Conservation (phyloP, 2,329 filamentous ascomycete species). For the Nectriaceae sp. region DNA sequence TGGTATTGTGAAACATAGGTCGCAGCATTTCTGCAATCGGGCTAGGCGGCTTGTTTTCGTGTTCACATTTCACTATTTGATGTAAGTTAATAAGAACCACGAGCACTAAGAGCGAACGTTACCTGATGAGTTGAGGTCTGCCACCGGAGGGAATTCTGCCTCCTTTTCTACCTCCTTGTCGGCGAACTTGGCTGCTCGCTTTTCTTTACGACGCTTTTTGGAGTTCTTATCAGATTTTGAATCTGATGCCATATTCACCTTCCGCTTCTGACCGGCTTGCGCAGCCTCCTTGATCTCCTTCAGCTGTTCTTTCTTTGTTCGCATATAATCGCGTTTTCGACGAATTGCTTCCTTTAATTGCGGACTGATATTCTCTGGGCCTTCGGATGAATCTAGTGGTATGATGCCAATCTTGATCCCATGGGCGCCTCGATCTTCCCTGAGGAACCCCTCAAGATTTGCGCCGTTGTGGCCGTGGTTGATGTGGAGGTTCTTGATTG, state of each 20-base stretch:
- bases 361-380: constrained; percentile 45
- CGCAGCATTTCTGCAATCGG: constrained; percentile 43
- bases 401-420: constrained; percentile 58
- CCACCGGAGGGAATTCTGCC: constrained; percentile 22
- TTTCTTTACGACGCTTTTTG: constrained; percentile 24
- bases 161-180: constrained; percentile 10
- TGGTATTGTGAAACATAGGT: constrained; percentile 42
- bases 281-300: constrained; percentile 40
- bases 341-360: constrained; percentile 59
- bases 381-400: constrained; percentile 44
- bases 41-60: constrained; percentile 36
- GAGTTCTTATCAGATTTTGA: constrained; percentile 29
- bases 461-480: constrained; percentile 53
- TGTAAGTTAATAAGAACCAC: constrained; percentile 9
- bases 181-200: constrained; percentile 16
- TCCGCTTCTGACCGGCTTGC: constrained; percentile 41
- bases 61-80: constrained; percentile 50
- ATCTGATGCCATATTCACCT: constrained; percentile 28
- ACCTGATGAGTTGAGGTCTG: constrained; percentile 35
- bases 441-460: constrained; percentile 72
- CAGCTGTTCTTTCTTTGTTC: constrained; percentile 42
- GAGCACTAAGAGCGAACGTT: constrained; percentile 5
- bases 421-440: constrained; percentile 53
- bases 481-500: constrained; percentile 72
- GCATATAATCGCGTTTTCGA: constrained; percentile 67